Evolutionary conservation across 352 stramenopile species (phyloP).

Genomic region (Phytopythium litorale): DNA sequence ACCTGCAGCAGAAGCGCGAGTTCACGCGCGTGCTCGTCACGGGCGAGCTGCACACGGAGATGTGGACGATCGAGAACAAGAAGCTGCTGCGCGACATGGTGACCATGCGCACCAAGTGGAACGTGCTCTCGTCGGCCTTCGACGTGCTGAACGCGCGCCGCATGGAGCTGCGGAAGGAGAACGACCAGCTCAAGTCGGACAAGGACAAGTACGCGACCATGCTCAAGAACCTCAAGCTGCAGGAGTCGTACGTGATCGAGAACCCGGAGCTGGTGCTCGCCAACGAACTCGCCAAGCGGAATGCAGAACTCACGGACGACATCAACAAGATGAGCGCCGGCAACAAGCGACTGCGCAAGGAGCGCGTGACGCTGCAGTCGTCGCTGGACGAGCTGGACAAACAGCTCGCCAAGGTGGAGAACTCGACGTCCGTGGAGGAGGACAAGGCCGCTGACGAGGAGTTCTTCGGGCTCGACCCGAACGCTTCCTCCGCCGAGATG

Average conservation of each 20-base stretch:
- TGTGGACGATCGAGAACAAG: constrained; percentile 85
- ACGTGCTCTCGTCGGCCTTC: constrained; percentile 64
- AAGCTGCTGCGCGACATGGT: constrained; percentile 60
- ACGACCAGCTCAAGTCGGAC: constrained; percentile 63
- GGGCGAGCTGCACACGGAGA: constrained; percentile 78
- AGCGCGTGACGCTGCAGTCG: constrained; percentile 62
- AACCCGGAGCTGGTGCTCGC: constrained; percentile 77
- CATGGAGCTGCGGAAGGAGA: constrained; percentile 66
- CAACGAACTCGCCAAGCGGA: constrained; percentile 69
- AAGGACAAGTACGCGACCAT: constrained; percentile 72
- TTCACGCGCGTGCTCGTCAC: constrained; percentile 78
- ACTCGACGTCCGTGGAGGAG: constrained; percentile 39
- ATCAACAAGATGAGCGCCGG: constrained; percentile 80
- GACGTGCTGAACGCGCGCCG: constrained; percentile 57
- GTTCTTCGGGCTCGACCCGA: constrained; percentile 75
- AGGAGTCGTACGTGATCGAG: constrained; percentile 64
- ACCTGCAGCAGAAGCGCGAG: constrained; percentile 76
- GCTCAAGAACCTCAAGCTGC: constrained; percentile 81
- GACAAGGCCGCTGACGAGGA: constrained; percentile 68
- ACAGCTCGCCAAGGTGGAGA: constrained; percentile 58
- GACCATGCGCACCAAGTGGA: constrained; percentile 65
- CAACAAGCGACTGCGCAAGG: constrained; percentile 82
- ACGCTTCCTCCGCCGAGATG: constrained; percentile 46
- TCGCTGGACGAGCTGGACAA: constrained; percentile 71
- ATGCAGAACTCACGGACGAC: constrained; percentile 77